These are phyloP conservation scores for Colletotrichum orbiculare DNA, from an alignment of 2,329 filamentous ascomycete species.

Conservation along the genomic window DNA sequence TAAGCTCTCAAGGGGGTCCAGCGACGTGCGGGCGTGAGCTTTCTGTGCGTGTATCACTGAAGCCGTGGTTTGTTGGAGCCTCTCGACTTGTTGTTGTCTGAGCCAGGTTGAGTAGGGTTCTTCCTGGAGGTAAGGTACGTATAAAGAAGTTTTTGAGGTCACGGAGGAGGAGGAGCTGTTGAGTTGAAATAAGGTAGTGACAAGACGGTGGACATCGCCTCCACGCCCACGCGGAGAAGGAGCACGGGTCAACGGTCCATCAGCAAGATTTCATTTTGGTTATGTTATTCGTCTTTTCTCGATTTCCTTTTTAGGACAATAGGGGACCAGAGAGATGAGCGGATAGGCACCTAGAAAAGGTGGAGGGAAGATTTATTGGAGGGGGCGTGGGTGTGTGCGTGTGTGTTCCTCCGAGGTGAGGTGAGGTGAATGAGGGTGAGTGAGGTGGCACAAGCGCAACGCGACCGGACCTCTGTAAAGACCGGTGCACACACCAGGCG, in stretches of 20 bases:
- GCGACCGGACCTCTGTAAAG: not conserved
- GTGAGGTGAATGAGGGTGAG: conserved; percentile 18
- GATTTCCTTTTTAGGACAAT: conserved; percentile 1
- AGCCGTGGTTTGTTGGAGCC: no score
- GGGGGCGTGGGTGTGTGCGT: conserved; percentile 10
- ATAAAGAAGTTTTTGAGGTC: no score
- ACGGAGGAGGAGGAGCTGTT: no score
- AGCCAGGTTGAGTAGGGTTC: no score
- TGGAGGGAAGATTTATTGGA: conserved; percentile 16
- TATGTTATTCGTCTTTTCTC: not conserved
- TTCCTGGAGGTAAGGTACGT: no score
- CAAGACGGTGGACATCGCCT: no score
- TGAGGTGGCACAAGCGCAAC: conserved; percentile 30
- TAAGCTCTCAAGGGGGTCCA: conserved; percentile 24
- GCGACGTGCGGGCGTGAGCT: no score
- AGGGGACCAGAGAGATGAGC: conserved; percentile 23
- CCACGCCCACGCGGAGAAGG: not conserved
- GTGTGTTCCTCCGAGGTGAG: conserved; percentile 6
- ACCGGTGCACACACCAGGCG: no score
- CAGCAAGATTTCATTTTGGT: no score
- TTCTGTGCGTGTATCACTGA: no score
- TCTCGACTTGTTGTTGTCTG: no score
- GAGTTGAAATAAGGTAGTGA: no score
- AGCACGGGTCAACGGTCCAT: not conserved
- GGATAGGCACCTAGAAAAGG: not conserved